Percentiles rank a stretch among this genome's conserved stretches.
phyloP scores from a whole-genome alignment of 1,139 yeast species.

The Diutina ranongensis region DNA sequence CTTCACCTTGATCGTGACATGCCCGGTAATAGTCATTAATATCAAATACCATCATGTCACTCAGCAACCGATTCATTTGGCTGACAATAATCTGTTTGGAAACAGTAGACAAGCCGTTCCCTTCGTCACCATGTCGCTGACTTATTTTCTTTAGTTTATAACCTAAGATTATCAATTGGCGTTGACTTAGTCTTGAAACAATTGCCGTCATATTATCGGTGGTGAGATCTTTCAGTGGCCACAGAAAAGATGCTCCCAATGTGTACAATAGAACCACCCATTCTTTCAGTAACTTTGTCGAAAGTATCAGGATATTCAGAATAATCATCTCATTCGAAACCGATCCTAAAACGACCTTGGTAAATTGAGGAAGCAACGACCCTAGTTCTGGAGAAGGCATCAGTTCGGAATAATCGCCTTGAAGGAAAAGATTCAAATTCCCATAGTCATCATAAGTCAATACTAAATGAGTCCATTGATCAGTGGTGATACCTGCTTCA shows the following conservation, averaged over 20 bases:
- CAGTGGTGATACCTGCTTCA: not conserved
- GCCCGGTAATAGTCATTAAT: constrained; percentile 4
- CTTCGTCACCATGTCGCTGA: not conserved
- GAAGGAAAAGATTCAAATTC: constrained; percentile 26
- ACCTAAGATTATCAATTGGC: not conserved
- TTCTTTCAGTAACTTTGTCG: constrained; percentile 19
- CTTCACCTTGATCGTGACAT: not conserved
- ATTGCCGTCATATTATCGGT: constrained; percentile 16
- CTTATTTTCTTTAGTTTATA: not conserved
- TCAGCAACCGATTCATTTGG: not conserved
- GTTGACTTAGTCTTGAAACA: not conserved
- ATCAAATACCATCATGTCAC: not conserved
- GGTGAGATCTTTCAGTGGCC: constrained; percentile 26
- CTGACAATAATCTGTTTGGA: not conserved
- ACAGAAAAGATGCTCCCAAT: constrained; percentile 27
- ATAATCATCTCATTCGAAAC: constrained; percentile 19
- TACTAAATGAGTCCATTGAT: constrained; percentile 20
- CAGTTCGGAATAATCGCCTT: constrained; percentile 35
- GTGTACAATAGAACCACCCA: constrained; percentile 29
- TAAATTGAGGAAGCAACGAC: constrained; percentile 22
- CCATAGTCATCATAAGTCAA: constrained; percentile 27
- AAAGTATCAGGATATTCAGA: constrained; percentile 22
- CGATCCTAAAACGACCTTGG: constrained; percentile 17
- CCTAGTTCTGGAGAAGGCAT: constrained; percentile 30
- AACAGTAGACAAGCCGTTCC: not conserved